These are phyloP conservation scores for Solanum chilense DNA, from an alignment of 257 asterid genomes.

Conservation along the genomic window DNA sequence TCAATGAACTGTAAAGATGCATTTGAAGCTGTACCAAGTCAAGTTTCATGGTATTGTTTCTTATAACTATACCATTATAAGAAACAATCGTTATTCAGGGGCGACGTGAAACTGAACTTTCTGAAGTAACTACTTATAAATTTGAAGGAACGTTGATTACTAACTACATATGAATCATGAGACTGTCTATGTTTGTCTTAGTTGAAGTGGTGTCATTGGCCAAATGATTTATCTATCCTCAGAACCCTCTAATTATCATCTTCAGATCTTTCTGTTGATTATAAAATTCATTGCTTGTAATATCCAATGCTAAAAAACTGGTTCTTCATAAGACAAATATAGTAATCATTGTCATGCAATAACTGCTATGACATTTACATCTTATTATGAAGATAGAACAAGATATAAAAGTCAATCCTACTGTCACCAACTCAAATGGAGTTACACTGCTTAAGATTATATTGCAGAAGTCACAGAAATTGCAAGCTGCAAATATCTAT, in stretches of 20 bases:
- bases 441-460: not conserved
- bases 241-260: not conserved
- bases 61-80: not conserved
- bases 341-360: not conserved
- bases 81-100: not conserved
- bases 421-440: not conserved
- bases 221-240: not conserved
- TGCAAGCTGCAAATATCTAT: slow-evolving; percentile 27
- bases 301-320: not conserved
- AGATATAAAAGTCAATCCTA: not conserved
- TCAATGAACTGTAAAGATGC: not conserved
- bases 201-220: not conserved
- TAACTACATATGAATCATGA: not conserved
- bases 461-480: slow-evolving; percentile 32
- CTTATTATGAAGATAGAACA: not conserved
- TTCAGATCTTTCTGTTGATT: not conserved
- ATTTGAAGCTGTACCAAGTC: not conserved
- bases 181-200: not conserved
- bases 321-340: not conserved
- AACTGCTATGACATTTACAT: no score
- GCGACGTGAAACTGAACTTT: not conserved
- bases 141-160: not conserved
- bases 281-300: not conserved
- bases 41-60: not conserved
- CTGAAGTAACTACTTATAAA: not conserved